Evolutionary conservation across 2,329 filamentous ascomycete genomes (phyloP).

Genomic region (Arthrocladium fulminans): DNA sequence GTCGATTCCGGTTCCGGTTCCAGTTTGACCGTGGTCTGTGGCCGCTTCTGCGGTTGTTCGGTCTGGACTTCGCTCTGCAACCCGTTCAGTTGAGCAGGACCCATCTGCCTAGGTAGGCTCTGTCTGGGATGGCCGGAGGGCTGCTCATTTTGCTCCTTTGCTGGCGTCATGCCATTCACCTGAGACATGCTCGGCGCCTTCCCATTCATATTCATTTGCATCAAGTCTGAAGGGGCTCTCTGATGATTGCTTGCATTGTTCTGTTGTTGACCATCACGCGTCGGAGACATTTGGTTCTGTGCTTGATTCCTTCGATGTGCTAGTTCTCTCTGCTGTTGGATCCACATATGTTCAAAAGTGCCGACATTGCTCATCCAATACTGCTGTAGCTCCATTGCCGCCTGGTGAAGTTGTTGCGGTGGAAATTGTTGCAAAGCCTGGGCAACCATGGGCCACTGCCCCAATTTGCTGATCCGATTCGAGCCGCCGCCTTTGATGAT

Average conservation of each 20-base stretch:
- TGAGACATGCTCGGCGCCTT: slow-evolving; percentile 15
- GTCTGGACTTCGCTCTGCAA: slow-evolving; percentile 13
- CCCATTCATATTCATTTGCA: slow-evolving; percentile 25
- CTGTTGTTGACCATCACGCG: slow-evolving; percentile 29
- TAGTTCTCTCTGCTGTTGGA: slow-evolving; percentile 38
- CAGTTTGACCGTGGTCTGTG: slow-evolving; percentile 24
- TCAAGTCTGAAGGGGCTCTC: slow-evolving; percentile 15
- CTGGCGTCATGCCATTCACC: slow-evolving; percentile 31
- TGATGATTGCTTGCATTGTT: slow-evolving; percentile 16
- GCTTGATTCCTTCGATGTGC: slow-evolving; percentile 36
- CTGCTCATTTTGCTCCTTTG: slow-evolving; percentile 29
- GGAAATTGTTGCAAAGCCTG: slow-evolving; percentile 50
- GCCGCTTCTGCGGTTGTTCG: slow-evolving; percentile 20
- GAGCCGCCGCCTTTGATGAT: slow-evolving; percentile 72
- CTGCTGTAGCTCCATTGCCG: slow-evolving; percentile 58
- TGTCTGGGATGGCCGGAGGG: slow-evolving; percentile 24
- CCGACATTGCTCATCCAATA: slow-evolving; percentile 68
- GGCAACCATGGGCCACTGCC: slow-evolving; percentile 66
- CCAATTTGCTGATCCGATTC: slow-evolving; percentile 58
- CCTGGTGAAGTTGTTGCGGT: slow-evolving; percentile 55
- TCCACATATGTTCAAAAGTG: slow-evolving; percentile 56
- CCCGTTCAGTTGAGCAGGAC: slow-evolving; percentile 22
- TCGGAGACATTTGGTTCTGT: slow-evolving; percentile 33
- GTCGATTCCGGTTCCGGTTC: slow-evolving; percentile 27
- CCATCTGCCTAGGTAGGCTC: slow-evolving; percentile 24